Evolutionary conservation across 1,284 basidiomycete species (phyloP), one percentile per base, ranked within the genome.

Genomic region (Ganoderma resinaceum): DNA sequence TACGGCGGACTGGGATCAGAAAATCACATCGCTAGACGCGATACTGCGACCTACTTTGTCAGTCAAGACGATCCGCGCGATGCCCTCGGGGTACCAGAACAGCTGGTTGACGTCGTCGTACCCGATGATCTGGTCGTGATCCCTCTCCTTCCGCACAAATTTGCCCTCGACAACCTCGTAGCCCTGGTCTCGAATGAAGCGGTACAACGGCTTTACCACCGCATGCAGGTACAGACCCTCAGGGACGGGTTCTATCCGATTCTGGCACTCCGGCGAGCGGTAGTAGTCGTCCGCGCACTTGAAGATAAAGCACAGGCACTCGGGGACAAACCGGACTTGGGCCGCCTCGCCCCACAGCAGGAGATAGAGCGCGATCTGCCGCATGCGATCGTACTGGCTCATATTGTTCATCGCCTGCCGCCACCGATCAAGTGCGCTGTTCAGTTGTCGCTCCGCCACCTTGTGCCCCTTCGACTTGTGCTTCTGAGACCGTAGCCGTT

Each of bases 231-330:
- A 99, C 20, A 99, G 85, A 1, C 97, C 98, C 77, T 99, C 98
- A 0, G 96, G 95, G 0, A 99, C 96, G 0, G 97, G 91, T 69
- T 99, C 97, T 68, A 96, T 85, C 66, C 96, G 87, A 80, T 91
- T 95, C 82, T 99, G 98, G 78, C 98, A 99, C 79, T 99, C 98
- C n/a, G 97, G 93, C 20, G 95, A 97, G 59, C 97, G 96, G 82
- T 99, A 99, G 82, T 99, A 99, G 82, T 99, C 97, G 80, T 99
- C 97, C 31, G 97, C 98, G 78, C 98, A 99, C 85, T 99, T 99
- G 93, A 99, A 99, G 82, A 99, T 98, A 87, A 98, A 99, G 83
- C 96, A 98, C 65, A 99, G 83, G 77, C 95, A 97, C 81, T 99
- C 97, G 31, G 98, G 97, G 53, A 96, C 90, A 81, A 99, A 99